Evolutionary conservation across 192 early-diverging fungal species (phyloP).

Genomic region (Spizellomyces punctatus): DNA sequence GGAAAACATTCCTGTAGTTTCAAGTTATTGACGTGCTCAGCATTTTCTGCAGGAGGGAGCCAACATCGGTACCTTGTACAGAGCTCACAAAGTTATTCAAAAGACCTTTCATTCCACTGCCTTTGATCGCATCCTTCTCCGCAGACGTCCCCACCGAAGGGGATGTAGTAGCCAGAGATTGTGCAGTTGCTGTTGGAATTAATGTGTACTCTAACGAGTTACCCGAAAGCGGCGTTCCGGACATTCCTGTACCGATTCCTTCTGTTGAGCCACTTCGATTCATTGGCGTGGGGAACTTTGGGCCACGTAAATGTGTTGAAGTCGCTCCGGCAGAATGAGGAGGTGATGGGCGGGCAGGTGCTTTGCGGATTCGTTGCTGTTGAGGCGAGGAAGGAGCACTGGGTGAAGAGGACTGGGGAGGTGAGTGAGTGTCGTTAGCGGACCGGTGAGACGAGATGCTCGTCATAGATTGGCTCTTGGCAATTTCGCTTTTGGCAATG

Average conservation of each 20-base stretch:
- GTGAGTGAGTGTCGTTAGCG: background rate
- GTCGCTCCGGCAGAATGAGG: background rate
- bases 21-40: background rate
- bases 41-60: background rate
- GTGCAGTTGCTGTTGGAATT: conserved; percentile 31
- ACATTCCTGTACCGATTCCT: background rate
- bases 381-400: conserved; percentile 26
- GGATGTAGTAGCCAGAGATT: conserved; percentile 23
- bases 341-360: conserved; percentile 5
- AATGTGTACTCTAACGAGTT: conserved; percentile 30
- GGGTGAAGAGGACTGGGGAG: conserved; percentile 23
- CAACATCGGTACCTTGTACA: conserved; percentile 24
- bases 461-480: conserved; percentile 20
- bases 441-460: conserved; percentile 22
- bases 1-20: conserved; percentile 26
- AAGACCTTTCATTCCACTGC: conserved; percentile 34
- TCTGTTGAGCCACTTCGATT: conserved; percentile 20
- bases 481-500: conserved; percentile 26
- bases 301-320: conserved; percentile 3
- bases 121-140: conserved; percentile 16
- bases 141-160: background rate
- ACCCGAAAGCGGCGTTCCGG: conserved; percentile 14
- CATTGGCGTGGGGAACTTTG: conserved; percentile 34
- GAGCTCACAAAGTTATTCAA: conserved; percentile 37
- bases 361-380: conserved; percentile 24